These are phyloP conservation scores for Daldinia caldariorum DNA, from an alignment of 495 filamentous ascomycete genomes.

Conservation along the genomic window DNA sequence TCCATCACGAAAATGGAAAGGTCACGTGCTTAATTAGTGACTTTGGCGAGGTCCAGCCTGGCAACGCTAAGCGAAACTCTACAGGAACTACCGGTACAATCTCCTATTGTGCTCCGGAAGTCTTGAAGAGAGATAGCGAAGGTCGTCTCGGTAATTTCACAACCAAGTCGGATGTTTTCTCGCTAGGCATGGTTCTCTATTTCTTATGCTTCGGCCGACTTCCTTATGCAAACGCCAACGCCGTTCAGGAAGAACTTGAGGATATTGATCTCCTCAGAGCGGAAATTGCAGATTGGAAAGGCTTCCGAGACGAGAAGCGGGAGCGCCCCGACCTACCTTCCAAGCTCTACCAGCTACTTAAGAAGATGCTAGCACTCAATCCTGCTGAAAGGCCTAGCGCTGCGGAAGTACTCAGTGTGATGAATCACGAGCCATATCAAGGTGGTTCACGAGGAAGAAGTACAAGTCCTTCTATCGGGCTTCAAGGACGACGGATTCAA, in stretches of 20 bases:
- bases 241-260: conserved; percentile 89
- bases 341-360: conserved; percentile 84
- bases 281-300: conserved; percentile 88
- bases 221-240: conserved; percentile 84
- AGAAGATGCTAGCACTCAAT: conserved; percentile 79
- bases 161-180: conserved; percentile 95
- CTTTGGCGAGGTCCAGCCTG: conserved; percentile 92
- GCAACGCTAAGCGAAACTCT: conserved; percentile 80
- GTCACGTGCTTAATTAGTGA: conserved; percentile 89
- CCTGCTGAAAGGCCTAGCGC: conserved; percentile 83
- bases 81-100: conserved; percentile 96
- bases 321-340: conserved; percentile 85
- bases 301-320: conserved; percentile 78
- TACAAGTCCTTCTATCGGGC: conserved; percentile 53
- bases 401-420: conserved; percentile 83
- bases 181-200: conserved; percentile 96
- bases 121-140: conserved; percentile 73
- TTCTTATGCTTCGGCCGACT: conserved; percentile 95
- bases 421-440: conserved; percentile 71
- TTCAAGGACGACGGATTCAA: conserved; percentile 61
- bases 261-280: conserved; percentile 88
- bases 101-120: conserved; percentile 96
- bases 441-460: conserved; percentile 51
- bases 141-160: conserved; percentile 91
- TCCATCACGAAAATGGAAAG: conserved; percentile 76